Evolutionary conservation across 345 rosid genomes (phyloP).

Genomic region (Eucalyptus paniculata): DNA sequence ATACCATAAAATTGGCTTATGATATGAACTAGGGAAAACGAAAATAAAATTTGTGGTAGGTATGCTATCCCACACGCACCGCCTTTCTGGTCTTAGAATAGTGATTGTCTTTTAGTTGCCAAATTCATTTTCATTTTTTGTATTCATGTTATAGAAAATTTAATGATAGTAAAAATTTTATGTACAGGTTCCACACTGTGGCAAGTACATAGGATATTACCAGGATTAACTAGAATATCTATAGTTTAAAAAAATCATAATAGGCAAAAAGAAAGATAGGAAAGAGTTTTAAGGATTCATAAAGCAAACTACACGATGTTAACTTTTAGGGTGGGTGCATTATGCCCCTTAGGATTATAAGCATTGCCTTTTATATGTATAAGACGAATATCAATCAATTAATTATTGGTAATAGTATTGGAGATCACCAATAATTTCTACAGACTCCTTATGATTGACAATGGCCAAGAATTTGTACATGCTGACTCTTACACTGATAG

Average conservation of each 20-base stretch:
- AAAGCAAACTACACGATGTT: rapidly evolving
- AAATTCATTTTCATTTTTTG: no score
- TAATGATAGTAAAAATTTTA: rapidly evolving
- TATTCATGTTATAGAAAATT: no score
- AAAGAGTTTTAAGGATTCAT: no score
- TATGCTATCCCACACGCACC: rapidly evolving
- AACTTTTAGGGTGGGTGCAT: rapidly evolving
- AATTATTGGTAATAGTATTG: no score
- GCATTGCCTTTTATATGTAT: rapidly evolving
- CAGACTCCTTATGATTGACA: rapidly evolving
- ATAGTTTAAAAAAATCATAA: no score
- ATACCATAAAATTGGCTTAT: no score
- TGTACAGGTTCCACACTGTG: background rate
- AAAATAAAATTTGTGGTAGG: no score
- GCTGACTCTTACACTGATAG: rapidly evolving
- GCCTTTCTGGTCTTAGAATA: rapidly evolving
- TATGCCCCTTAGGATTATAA: no score
- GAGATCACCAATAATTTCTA: no score
- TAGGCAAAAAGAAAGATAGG: no score
- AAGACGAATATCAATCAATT: rapidly evolving
- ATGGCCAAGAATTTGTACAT: no score
- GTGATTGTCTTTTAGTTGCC: rapidly evolving
- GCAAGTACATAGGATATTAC: rapidly evolving
- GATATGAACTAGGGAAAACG: no score
- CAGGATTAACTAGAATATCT: rapidly evolving